Evolutionary conservation across 2,329 filamentous ascomycete genomes (phyloP), one percentile per base, ranked within the genome.

Genomic region (Colletotrichum eremochloae): DNA sequence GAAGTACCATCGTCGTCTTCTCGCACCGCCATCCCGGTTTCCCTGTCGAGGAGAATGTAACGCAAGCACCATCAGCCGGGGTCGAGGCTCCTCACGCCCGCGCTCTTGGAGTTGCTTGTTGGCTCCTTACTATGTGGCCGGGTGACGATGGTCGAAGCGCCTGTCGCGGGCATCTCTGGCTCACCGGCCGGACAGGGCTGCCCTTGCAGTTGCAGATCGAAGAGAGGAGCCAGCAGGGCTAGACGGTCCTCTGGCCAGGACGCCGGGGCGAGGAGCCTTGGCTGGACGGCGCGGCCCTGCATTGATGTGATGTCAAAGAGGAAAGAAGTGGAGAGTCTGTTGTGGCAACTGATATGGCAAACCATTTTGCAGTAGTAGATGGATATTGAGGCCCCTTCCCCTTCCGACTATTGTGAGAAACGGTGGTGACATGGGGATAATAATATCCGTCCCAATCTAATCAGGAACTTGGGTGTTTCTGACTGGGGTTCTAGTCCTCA

Each of bases 201-300:
- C 38, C 61, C 46, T 29, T 53, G 61, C 61, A 40, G 36, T 63
- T 53, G 46, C 48, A 63, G 61, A 63, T 63, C 61, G 61, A 63
- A 20, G 33, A 46, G 48, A 36, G 33, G 20, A 38, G 3, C 48
- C n/a, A n/a, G n/a, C 46, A 6, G 29, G 38, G 46, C 18, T 63
- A 52, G 46, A 63, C 33, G 60, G 18, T 40, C 36, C 38, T 29
- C 46, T 52, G 61, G 29, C 24, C 31, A 36, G 36, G 46, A 18
- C 50, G 4, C 58, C 42, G 53, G 50, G 31, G 18, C 42, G 29
- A 29, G 38, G 50, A 12, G 36, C 20, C 50, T 15, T 53, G 40
- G 14, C 42, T 40, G 48, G 6, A 29, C 53, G 63, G 29, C 11
- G 46, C 40, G 29, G 29, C 40, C 58, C 58, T 55, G 60, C 66